Base-by-base conservation (phyloP, 352 stramenopile species). In the Globisporangium middletonii region DNA sequence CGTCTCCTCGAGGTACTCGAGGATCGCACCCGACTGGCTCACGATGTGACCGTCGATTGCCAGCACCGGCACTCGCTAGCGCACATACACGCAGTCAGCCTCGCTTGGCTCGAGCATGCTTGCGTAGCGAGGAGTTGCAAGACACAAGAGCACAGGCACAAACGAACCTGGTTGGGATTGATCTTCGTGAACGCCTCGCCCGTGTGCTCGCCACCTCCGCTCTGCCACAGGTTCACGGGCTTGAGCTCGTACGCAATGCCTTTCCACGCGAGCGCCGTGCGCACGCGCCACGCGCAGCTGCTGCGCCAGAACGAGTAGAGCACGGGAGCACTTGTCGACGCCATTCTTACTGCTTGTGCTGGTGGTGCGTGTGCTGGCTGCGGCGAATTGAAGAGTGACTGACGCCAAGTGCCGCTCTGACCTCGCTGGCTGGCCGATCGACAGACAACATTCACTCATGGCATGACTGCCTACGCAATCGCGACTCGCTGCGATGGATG, bases 1-100 rank as follows among this genome's bases (percentile, higher is more conserved):
- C 26, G 77, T 86, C 54, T 92, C 77, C 33, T 98, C 91, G 12
- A 98, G 64, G 66, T 97, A 98, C 64, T 98, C 90, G 58, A 98
- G 77, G 56, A 98, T 98, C 11, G 91, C 88, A 33, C 87, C 58
- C 2, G 83, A 97, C 65, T 98, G 92, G 30, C 81, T 77, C 8
- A 94, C 65, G 13, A 73, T 59, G 23, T 75, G 69, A 44, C 75
- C 74, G 33, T 90, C 80, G 59, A 92, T 95, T 57, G 89, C 67
- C 12, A 98, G 68, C 37, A 78, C 61, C 5, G 94, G 92, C 38
- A 93, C 41, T 42, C 83, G 83, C 74, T 88, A 43, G 38, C n/a
- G n/a, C 1, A 26, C 53, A 33, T 12, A 48, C 18, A 44, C 19
- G n/a, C 37, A 50, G 30, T 53, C 19, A 52, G 43, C n/a, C n/a